Evolutionary conservation across 495 filamentous ascomycete genomes (phyloP).

Genomic region (Cladorrhinum samala): DNA sequence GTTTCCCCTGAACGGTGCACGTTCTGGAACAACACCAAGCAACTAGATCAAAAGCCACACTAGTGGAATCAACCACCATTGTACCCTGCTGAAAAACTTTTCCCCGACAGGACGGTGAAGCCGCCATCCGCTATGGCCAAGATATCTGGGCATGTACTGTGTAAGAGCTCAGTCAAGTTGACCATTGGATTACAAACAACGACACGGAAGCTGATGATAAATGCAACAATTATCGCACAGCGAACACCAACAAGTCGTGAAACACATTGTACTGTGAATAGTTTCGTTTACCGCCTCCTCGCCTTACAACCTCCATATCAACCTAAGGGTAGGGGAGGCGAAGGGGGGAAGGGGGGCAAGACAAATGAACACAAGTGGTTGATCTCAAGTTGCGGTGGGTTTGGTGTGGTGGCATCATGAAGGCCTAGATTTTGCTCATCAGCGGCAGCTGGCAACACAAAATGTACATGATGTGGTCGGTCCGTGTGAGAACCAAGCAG

Average conservation of each 20-base stretch:
- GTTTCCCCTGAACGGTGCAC: not conserved
- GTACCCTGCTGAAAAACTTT: not conserved
- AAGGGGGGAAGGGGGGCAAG: not conserved
- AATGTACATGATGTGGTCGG: not conserved
- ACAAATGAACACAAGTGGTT: not conserved
- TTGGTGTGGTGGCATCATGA: constrained; percentile 21
- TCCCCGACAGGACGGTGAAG: constrained; percentile 5
- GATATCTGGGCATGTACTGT: not conserved
- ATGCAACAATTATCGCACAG: no score
- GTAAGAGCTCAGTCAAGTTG: no score
- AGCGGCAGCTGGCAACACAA: no score
- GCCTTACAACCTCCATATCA: constrained; percentile 1
- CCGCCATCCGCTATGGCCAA: not conserved
- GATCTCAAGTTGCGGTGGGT: not conserved
- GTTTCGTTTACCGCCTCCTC: constrained; percentile 20
- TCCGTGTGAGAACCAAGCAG: not conserved
- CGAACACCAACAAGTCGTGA: no score
- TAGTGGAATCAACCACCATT: no score
- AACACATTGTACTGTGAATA: no score
- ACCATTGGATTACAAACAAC: no score
- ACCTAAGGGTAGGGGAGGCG: not conserved
- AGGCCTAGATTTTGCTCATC: constrained; percentile 15
- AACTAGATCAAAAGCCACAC: not conserved
- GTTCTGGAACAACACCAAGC: constrained; percentile 1
- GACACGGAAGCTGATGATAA: no score